phyloP scores from a whole-genome alignment of 2,329 filamentous ascomycete species.

The Parastagonospora avenae region DNA sequence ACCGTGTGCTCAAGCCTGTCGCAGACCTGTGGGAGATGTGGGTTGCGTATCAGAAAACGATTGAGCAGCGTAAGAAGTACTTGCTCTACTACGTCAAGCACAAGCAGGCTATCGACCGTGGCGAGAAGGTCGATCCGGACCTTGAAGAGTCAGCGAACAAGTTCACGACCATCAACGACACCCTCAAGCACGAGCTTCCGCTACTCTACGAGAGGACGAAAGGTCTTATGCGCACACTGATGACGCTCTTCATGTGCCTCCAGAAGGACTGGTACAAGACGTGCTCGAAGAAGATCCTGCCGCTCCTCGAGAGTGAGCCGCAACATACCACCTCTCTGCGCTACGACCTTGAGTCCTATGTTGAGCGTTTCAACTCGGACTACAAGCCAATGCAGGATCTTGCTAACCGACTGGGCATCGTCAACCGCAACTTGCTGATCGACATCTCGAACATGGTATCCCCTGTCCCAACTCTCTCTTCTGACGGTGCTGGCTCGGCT shows the following conservation, averaged over 20 bases:
- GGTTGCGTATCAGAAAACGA: conserved; percentile 81
- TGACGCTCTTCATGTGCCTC: conserved; percentile 82
- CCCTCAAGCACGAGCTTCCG: conserved; percentile 89
- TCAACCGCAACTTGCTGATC: conserved; percentile 72
- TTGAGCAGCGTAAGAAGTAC: conserved; percentile 95
- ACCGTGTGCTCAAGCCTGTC: conserved; percentile 84
- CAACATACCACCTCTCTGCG: conserved; percentile 56
- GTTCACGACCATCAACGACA: conserved; percentile 89
- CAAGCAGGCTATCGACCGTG: conserved; percentile 75
- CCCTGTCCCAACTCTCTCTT: conserved; percentile 51
- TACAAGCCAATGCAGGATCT: conserved; percentile 74
- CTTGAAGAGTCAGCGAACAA: conserved; percentile 83
- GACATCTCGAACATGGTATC: conserved; percentile 66
- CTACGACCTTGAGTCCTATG: conserved; percentile 73
- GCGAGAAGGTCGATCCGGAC: conserved; percentile 87
- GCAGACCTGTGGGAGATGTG: conserved; percentile 78
- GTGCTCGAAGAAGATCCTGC: conserved; percentile 81
- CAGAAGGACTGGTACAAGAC: conserved; percentile 82
- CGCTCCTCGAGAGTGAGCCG: conserved; percentile 66
- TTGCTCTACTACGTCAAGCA: conserved; percentile 85
- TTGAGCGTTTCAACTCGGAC: conserved; percentile 78
- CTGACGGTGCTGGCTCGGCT: conserved; percentile 47
- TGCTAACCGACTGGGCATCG: conserved; percentile 72
- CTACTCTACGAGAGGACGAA: conserved; percentile 81
- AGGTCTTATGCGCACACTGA: conserved; percentile 79